These are phyloP conservation scores for Naganishia albida DNA, from an alignment of 1,284 basidiomycete genomes.

Conservation along the genomic window DNA sequence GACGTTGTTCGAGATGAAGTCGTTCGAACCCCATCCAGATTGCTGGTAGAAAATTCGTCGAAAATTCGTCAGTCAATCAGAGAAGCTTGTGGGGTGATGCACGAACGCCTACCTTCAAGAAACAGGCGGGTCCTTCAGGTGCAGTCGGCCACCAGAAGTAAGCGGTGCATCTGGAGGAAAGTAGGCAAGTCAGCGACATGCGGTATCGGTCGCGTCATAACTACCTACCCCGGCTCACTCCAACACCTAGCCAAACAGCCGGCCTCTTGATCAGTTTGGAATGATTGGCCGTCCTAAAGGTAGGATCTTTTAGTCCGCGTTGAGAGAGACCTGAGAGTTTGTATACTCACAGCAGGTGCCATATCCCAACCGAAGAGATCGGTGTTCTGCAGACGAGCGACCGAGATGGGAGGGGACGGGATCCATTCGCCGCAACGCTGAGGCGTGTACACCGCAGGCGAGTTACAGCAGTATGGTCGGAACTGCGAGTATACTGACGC, in stretches of 20 bases:
- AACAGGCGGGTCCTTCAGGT: neutral
- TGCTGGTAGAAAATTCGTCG: too few relatives aligned
- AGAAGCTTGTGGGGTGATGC: too few relatives aligned
- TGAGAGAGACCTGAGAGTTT: too few relatives aligned
- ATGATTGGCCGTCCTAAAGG: neutral
- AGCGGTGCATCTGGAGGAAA: neutral
- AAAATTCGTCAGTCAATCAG: too few relatives aligned
- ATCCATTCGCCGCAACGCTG: neutral
- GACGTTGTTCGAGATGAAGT: neutral
- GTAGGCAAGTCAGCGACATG: neutral
- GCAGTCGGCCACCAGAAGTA: constrained; percentile 1
- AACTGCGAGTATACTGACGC: neutral
- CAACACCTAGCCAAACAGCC: too few relatives aligned
- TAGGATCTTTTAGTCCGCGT: too few relatives aligned
- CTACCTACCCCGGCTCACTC: neutral
- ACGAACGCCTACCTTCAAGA: constrained; percentile 15
- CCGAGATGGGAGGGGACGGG: neutral
- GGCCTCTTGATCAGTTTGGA: too few relatives aligned
- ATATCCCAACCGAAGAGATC: neutral
- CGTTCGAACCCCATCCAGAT: neutral
- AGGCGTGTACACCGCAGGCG: too few relatives aligned
- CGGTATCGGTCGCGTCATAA: neutral
- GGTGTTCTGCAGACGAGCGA: neutral
- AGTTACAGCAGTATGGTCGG: constrained; percentile 7
- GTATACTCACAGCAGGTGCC: too few relatives aligned